Evolutionary conservation across 371 early-diverging fungal species (phyloP).

Genomic region (Mucor saturninus): DNA sequence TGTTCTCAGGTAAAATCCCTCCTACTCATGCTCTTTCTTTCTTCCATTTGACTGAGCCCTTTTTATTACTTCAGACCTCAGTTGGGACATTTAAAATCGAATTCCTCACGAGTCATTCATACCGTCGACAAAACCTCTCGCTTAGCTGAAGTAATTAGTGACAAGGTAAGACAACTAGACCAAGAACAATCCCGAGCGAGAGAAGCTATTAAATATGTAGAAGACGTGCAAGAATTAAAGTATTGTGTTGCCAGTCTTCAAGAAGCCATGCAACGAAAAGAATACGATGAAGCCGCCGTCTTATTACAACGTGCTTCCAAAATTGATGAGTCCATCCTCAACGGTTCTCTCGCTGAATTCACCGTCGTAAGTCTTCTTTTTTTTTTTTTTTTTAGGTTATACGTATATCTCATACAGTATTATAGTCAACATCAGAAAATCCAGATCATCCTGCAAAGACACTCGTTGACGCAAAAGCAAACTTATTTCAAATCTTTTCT

Average conservation of each 20-base stretch:
- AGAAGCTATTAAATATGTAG: slow-evolving; percentile 69
- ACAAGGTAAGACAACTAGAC: slow-evolving; percentile 82
- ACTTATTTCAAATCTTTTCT: slow-evolving; percentile 71
- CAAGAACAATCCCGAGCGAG: slow-evolving; percentile 80
- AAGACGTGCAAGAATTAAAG: slow-evolving; percentile 79
- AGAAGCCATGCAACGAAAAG: slow-evolving; percentile 69
- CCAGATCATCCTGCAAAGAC: slow-evolving; percentile 70
- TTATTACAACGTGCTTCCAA: slow-evolving; percentile 70
- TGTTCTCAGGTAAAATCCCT: slow-evolving; percentile 48
- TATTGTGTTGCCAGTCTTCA: slow-evolving; percentile 75
- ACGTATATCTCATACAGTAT: too few relatives aligned
- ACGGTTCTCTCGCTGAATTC: slow-evolving; percentile 74
- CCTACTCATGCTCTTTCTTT: neutral
- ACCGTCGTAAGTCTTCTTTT: slow-evolving; percentile 46
- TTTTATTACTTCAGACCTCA: slow-evolving; percentile 59
- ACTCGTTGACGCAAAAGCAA: slow-evolving; percentile 64
- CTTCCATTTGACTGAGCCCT: neutral
- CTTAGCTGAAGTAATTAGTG: slow-evolving; percentile 81
- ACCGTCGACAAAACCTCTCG: slow-evolving; percentile 71
- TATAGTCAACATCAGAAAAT: slow-evolving; percentile 62
- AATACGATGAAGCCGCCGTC: slow-evolving; percentile 79
- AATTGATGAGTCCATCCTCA: slow-evolving; percentile 67
- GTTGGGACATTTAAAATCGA: slow-evolving; percentile 52
- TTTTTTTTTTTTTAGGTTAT: neutral
- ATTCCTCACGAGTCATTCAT: slow-evolving; percentile 60